Conservation (phyloP, 2,329 filamentous ascomycete genomes). For the Rachicladosporium sp. region DNA sequence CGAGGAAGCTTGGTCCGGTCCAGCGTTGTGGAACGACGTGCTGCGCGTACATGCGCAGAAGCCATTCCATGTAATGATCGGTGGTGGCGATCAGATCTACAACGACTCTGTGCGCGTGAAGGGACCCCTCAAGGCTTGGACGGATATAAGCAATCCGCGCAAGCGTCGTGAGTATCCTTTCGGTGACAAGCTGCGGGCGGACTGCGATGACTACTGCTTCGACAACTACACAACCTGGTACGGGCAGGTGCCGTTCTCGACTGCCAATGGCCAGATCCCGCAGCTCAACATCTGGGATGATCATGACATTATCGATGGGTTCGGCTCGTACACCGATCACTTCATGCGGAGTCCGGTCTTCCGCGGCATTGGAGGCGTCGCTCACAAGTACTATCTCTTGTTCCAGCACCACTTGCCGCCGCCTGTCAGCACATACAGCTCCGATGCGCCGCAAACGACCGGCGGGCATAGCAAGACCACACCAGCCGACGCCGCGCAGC, state of each 20-base stretch:
- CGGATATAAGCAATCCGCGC: conserved; percentile 46
- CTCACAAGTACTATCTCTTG: conserved; percentile 46
- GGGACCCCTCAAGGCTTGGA: conserved; percentile 62
- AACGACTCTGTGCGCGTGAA: conserved; percentile 69
- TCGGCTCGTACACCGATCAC: conserved; percentile 53
- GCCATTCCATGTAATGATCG: conserved; percentile 62
- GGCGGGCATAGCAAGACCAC: conserved; percentile 30
- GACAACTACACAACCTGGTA: conserved; percentile 56
- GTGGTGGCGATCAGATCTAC: conserved; percentile 80
- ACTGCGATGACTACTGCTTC: conserved; percentile 51
- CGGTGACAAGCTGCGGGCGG: conserved; percentile 48
- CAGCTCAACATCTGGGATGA: conserved; percentile 57
- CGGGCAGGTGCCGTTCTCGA: conserved; percentile 50
- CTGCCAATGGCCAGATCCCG: conserved; percentile 49
- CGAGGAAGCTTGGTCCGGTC: conserved; percentile 48
- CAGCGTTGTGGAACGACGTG: conserved; percentile 52
- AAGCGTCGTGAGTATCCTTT: conserved; percentile 50
- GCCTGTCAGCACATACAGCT: conserved; percentile 74
- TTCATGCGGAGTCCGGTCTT: conserved; percentile 57
- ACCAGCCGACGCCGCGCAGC: conserved; percentile 56
- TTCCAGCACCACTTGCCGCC: conserved; percentile 72
- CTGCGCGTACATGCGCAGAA: conserved; percentile 45
- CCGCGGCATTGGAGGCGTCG: conserved; percentile 49
- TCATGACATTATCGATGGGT: conserved; percentile 54
- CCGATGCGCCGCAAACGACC: conserved; percentile 50